These are phyloP conservation scores for Mortierella hygrophila DNA, from an alignment of 192 early-diverging fungal genomes.

Conservation along the genomic window DNA sequence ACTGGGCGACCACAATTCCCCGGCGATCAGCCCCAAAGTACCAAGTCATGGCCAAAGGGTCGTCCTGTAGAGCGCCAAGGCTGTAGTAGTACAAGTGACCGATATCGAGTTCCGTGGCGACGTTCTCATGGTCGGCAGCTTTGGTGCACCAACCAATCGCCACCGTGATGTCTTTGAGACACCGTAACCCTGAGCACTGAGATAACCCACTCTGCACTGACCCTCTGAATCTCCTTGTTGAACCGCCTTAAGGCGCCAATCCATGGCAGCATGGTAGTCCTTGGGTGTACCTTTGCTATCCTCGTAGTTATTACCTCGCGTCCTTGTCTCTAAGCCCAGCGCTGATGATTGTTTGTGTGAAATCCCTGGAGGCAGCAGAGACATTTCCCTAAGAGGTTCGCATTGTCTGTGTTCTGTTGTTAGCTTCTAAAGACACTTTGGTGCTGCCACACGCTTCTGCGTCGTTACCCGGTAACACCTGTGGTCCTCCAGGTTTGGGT, in stretches of 20 bases:
- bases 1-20: neutral
- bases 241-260: neutral
- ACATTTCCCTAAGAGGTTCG: too few species aligned
- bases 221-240: neutral
- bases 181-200: neutral
- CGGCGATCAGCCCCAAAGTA: neutral
- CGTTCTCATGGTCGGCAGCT: neutral
- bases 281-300: neutral
- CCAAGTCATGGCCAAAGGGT: neutral
- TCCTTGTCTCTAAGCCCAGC: neutral
- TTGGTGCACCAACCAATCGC: neutral
- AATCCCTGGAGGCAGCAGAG: too few species aligned
- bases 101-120: neutral
- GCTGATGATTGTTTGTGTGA: too few species aligned
- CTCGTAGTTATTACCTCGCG: neutral
- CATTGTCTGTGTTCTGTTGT: too few species aligned
- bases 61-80: neutral
- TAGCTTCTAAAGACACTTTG: too few species aligned
- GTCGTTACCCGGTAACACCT: neutral
- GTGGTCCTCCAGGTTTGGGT: neutral
- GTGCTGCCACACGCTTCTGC: neutral
- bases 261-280: neutral
- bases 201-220: neutral
- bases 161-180: neutral
- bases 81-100: neutral